Evolutionary conservation across 108 stramenopile species (phyloP), one percentile per base, ranked within the genome.

Genomic region (Skeletonema costatum): DNA sequence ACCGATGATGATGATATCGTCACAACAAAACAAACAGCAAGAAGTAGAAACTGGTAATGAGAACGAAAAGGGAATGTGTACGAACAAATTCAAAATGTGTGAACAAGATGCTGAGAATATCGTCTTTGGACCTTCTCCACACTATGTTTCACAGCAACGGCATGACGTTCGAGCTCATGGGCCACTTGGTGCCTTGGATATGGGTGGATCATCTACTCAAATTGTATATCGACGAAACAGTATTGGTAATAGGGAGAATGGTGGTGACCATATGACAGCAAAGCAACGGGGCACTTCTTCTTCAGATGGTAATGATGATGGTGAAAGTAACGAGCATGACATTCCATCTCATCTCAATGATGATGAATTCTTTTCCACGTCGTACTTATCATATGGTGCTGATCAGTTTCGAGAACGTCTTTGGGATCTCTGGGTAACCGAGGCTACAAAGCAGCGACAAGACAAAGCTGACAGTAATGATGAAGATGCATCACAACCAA

Each of bases 201-300:
- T 97, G 93, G 96, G 96, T 60, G 96, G 96, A n/a, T n/a, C 14
- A 84, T 88, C 87, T 13, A 93, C 92, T 17, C 96, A 97, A 73
- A 94, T 97, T 72, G 93, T 94, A 1, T 94, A 88, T 75, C 66
- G 70, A 21, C 30, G 32, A 11, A 71, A 51, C 31, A 42, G n/a
- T 5, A 19, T 36, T 14, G 64, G 33, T 8, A 41, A 70, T 7
- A 39, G 46, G 8, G 39, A 46, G 35, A 3, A 64, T 41, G 39
- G 21, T 17, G 53, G 25, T 25, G 10, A 25, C 25, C 5, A 56
- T 7, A 29, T 56, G 25, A 10, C 9, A 21, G 4, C 9, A 21
- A 5, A n/a, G 16, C 53, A 11, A 56, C 2, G 25, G 7, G 44
- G 44, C 3, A n/a, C 16, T 46, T 56, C 53, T 82, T 31, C 85